Conservation (phyloP, 2,329 filamentous ascomycete genomes). For the Fusarium albidum region DNA sequence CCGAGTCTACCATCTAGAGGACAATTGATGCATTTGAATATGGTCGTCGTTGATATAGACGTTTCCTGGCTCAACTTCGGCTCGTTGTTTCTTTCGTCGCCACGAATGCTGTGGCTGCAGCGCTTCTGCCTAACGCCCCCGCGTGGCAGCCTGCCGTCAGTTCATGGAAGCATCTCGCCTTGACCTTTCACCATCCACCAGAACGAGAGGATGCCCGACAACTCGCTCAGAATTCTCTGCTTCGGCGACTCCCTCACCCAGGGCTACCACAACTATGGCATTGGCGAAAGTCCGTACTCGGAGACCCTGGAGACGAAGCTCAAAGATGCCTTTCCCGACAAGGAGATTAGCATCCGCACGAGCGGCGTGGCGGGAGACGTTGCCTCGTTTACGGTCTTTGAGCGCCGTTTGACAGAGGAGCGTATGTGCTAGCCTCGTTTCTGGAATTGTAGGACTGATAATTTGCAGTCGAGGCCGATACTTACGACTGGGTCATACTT, state of each 20-base stretch:
- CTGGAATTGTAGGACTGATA: no score
- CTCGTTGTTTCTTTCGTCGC: no score
- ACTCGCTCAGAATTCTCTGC: neutral
- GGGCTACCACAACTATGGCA: neutral
- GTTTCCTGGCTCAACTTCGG: no score
- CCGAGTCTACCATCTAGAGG: no score
- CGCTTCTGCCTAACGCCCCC: neutral
- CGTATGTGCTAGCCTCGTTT: no score
- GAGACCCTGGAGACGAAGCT: neutral
- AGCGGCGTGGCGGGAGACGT: neutral
- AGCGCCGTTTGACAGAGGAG: no score
- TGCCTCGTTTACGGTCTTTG: neutral
- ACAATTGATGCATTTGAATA: no score
- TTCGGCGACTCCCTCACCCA: neutral
- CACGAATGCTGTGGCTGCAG: neutral
- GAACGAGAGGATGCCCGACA: neutral
- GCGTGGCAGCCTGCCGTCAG: no score
- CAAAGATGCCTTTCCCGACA: neutral
- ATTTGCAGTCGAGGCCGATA: no score
- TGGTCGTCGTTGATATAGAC: no score
- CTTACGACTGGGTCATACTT: no score
- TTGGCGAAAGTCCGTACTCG: constrained; percentile 1
- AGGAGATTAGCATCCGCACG: neutral
- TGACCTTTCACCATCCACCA: neutral
- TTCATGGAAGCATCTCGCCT: neutral